Percentiles rank a stretch among this genome's conserved stretches.
Conservation (phyloP, 768 basidiomycete species). For the Vararia minispora region DNA sequence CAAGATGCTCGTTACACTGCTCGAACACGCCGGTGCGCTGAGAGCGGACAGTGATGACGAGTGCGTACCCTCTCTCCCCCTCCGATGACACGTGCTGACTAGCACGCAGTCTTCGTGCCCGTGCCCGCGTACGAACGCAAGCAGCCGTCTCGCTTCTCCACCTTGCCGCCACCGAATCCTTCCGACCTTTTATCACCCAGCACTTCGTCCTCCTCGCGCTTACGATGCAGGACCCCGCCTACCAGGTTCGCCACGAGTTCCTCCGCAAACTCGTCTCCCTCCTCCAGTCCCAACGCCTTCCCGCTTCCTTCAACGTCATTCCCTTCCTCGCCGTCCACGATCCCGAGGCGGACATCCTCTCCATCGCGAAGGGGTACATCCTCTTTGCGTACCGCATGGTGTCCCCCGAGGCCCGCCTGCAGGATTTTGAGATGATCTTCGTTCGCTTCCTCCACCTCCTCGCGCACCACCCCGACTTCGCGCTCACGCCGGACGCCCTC, state of each 20-base stretch:
- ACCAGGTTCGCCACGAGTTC: conserved; percentile 72
- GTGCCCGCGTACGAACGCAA: conserved; percentile 72
- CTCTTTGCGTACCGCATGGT: conserved; percentile 11
- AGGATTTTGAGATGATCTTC: conserved; percentile 67
- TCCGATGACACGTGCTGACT: conserved; percentile 11
- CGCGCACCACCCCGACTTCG: conserved; percentile 93
- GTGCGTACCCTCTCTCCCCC: conserved; percentile 24
- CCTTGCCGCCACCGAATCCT: conserved; percentile 48
- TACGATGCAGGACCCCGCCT: conserved; percentile 82
- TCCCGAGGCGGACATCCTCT: conserved; percentile 73
- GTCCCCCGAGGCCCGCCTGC: background rate
- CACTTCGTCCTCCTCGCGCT: conserved; percentile 64
- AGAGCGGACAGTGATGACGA: conserved; percentile 39
- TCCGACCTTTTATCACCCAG: conserved; percentile 41
- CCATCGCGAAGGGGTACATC: conserved; percentile 20
- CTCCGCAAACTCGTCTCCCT: conserved; percentile 61
- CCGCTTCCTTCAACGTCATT: conserved; percentile 67
- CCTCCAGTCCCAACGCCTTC: conserved; percentile 52
- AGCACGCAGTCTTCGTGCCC: conserved; percentile 39
- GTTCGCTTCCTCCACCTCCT: conserved; percentile 79
- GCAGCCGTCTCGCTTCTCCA: conserved; percentile 76
- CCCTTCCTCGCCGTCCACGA: conserved; percentile 87
- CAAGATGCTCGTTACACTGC: conserved; percentile 61
- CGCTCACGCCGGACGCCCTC: conserved; percentile 51
- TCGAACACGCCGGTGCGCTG: conserved; percentile 60